A percentile compares a stretch with the other conserved stretches of the same genome.
Evolutionary conservation across 352 stramenopile genomes (phyloP).

Genomic region (Thalassiosira mediterranea): DNA sequence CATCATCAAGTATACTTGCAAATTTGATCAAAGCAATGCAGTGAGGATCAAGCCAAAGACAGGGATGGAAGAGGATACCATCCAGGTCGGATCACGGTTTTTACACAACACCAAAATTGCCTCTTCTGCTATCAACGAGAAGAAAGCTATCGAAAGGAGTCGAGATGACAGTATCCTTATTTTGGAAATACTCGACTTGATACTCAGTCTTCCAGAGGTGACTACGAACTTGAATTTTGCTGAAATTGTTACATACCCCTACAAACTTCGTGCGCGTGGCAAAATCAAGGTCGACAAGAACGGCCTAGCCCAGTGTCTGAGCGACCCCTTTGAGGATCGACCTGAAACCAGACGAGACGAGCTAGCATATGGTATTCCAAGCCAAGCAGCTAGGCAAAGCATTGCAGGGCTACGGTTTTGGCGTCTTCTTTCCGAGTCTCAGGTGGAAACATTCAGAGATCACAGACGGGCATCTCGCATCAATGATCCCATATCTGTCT

Average conservation of each 20-base stretch:
- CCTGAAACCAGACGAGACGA: background rate
- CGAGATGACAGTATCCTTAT: slow-evolving; percentile 13
- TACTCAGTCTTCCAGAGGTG: slow-evolving; percentile 23
- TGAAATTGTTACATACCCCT: slow-evolving; percentile 11
- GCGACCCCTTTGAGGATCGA: background rate
- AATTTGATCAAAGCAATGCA: slow-evolving; percentile 33
- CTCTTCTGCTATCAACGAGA: slow-evolving; percentile 25
- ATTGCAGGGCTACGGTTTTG: background rate
- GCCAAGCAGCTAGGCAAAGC: background rate
- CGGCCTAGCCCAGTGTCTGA: background rate
- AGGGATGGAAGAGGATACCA: slow-evolving; percentile 10
- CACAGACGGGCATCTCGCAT: background rate
- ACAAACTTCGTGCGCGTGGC: slow-evolving; percentile 6
- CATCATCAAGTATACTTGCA: slow-evolving; percentile 41
- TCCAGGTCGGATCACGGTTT: slow-evolving; percentile 21
- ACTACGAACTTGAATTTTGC: slow-evolving; percentile 38
- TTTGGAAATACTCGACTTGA: slow-evolving; percentile 22
- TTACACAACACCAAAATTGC: slow-evolving; percentile 53
- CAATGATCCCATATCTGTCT: slow-evolving; percentile 30
- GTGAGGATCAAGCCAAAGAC: slow-evolving; percentile 5
- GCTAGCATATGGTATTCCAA: background rate
- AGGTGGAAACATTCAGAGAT: slow-evolving; percentile 6
- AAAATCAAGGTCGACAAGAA: slow-evolving; percentile 22
- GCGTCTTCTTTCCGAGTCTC: slow-evolving; percentile 8
- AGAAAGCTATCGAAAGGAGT: slow-evolving; percentile 14